Percentiles rank a stretch among this genome's conserved stretches.
Evolutionary conservation across 805 yeast species (phyloP).

Genomic region (Isabelozyma gotoi): DNA sequence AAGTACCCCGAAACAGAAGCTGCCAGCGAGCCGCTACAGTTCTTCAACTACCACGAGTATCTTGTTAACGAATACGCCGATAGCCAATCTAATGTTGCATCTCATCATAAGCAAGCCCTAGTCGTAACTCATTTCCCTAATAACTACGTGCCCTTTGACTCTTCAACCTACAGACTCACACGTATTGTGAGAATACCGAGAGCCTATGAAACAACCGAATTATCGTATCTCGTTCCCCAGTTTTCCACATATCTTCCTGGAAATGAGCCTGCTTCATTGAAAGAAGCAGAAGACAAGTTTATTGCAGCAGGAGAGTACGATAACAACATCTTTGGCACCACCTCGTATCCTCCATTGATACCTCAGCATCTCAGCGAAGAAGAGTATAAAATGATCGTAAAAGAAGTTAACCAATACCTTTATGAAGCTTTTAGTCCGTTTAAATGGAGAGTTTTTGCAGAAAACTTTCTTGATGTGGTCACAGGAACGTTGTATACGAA

Average conservation of each 20-base stretch:
- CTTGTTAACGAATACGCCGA: constrained; percentile 31
- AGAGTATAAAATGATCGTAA: constrained; percentile 45
- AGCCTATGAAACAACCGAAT: constrained; percentile 27
- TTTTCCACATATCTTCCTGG: constrained; percentile 62
- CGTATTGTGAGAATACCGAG: constrained; percentile 70
- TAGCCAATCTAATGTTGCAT: constrained; percentile 5
- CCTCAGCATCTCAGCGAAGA: constrained; percentile 21
- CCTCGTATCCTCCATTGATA: constrained; percentile 50
- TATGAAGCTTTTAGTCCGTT: constrained; percentile 39
- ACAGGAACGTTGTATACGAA: constrained; percentile 34
- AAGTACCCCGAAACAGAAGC: background rate
- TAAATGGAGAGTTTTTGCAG: constrained; percentile 21
- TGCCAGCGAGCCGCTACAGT: constrained; percentile 18
- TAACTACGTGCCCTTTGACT: constrained; percentile 35
- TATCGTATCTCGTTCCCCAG: constrained; percentile 48
- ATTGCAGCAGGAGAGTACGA: constrained; percentile 37
- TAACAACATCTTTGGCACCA: constrained; percentile 48
- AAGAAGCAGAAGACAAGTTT: constrained; percentile 20
- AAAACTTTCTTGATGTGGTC: constrained; percentile 42
- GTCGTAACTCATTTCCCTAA: constrained; percentile 71
- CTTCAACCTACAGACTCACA: constrained; percentile 33
- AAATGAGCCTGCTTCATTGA: constrained; percentile 58
- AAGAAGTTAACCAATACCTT: constrained; percentile 42
- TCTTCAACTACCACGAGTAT: constrained; percentile 72
- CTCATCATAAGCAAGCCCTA: constrained; percentile 27